Base-by-base conservation (phyloP, 129 eudicot species). In the Chrysanthemum lavandulifolium region DNA sequence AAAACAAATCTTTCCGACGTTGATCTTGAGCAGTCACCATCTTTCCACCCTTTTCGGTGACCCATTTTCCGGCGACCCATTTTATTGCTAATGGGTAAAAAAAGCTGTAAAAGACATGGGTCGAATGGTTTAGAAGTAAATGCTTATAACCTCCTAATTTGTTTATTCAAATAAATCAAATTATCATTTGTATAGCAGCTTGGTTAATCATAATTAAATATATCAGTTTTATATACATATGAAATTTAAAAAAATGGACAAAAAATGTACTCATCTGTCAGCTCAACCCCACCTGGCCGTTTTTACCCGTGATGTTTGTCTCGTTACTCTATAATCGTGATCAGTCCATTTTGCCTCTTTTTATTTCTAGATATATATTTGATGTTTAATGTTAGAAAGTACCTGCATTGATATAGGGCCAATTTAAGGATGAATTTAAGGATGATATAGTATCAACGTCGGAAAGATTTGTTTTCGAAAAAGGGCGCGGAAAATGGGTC, bases 371-470 rank as follows among this genome's bases (percentile, higher is more conserved):
- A 61, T 55, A 54, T 62, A 2, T 57, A 64, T 16, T 6, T 76
- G 67, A 19, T 19, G 21, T 19, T 19, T 19, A 19, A 49, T 60
- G 14, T 40, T 10, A 19, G 29, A 31, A 21, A 60, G 16, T 48
- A 23, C 27, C 0, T 71, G 11, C 29, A 21, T 53, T 56, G 63
- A 40, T 60, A 12, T 73, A 93, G 98, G 98, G 97, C 51, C 89
- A 87, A 87, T 93, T 89, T 62, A 93, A 93, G 89, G 98, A 93
- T 76, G 98, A 93, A 83, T 93, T 93, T 61, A n/a, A n/a, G n/a
- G n/a, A n/a, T n/a, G n/a, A n/a, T n/a, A n/a, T n/a, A n/a, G n/a
- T n/a, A n/a, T n/a, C n/a, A n/a, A n/a, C n/a, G n/a, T n/a, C n/a
- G n/a, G n/a, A n/a, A n/a, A n/a, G n/a, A n/a, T n/a, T n/a, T n/a